These are phyloP conservation scores for Cytospora piceae DNA, from an alignment of 2,329 filamentous ascomycete genomes.

Conservation along the genomic window DNA sequence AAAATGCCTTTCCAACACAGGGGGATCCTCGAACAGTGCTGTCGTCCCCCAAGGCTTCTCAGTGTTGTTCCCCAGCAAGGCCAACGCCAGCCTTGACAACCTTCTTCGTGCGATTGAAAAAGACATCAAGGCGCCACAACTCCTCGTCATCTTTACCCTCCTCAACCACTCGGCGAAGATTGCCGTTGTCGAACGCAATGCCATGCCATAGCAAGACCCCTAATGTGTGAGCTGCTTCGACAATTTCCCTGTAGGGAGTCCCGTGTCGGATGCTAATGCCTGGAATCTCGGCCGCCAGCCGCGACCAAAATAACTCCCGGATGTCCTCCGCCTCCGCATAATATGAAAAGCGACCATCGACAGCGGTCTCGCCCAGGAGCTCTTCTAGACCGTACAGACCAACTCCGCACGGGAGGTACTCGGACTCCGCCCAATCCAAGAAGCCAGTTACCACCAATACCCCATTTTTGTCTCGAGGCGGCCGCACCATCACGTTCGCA, in stretches of 20 bases:
- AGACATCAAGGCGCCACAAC: conserved; percentile 52
- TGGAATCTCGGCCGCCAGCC: conserved; percentile 42
- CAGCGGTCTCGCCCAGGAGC: conserved; percentile 53
- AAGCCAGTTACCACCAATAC: conserved; percentile 49
- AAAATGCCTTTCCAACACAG: no score
- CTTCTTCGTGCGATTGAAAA: conserved; percentile 24
- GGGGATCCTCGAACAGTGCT: not conserved
- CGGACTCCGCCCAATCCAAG: conserved; percentile 68
- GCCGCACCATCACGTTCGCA: conserved; percentile 59
- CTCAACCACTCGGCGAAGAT: conserved; percentile 60
- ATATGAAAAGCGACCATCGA: conserved; percentile 46
- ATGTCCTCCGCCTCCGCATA: conserved; percentile 48
- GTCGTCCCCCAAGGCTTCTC: not conserved
- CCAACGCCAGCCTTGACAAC: not conserved
- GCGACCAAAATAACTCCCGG: conserved; percentile 54
- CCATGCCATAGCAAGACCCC: conserved; percentile 67
- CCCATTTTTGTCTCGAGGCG: not conserved
- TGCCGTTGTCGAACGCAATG: conserved; percentile 65
- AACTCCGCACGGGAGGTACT: conserved; percentile 62
- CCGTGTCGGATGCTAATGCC: conserved; percentile 35
- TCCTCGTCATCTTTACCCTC: conserved; percentile 54
- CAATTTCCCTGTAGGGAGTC: conserved; percentile 35
- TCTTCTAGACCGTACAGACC: conserved; percentile 65
- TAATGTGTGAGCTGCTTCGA: conserved; percentile 50
- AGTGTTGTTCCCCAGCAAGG: not conserved